phyloP scores from a whole-genome alignment of 257 asterid genomes.

The Verbascum thapsus region DNA sequence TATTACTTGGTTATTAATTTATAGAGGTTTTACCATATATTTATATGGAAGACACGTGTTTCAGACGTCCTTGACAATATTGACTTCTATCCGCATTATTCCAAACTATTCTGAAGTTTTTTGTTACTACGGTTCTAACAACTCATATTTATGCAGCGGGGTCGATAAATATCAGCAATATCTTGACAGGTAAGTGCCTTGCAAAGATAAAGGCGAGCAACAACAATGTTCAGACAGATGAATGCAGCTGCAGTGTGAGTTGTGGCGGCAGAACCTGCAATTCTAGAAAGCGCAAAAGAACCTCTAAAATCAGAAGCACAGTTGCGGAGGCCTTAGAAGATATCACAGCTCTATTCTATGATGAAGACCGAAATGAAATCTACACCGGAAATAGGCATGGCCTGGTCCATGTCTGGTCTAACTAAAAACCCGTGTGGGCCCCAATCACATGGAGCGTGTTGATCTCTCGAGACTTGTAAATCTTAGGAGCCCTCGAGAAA shows the following conservation, averaged over 20 bases:
- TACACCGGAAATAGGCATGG: conserved; percentile 89
- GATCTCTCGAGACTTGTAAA: no score
- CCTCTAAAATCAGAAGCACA: conserved; percentile 61
- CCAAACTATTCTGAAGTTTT: no score
- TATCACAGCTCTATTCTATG: conserved; percentile 91
- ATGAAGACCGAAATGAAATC: conserved; percentile 97
- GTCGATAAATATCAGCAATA: conserved; percentile 91
- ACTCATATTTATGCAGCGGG: conserved; percentile 60
- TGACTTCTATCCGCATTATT: no score
- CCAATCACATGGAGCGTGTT: no score
- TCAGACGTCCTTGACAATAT: no score
- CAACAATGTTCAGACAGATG: conserved; percentile 50
- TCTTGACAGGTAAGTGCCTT: conserved; percentile 92
- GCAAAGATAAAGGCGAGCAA: conserved; percentile 84
- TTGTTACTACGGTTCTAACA: no score
- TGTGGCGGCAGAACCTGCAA: conserved; percentile 72
- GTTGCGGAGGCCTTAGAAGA: conserved; percentile 94
- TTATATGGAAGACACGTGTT: no score
- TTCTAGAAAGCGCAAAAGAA: conserved; percentile 49
- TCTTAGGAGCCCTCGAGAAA: no score
- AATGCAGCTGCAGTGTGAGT: conserved; percentile 56
- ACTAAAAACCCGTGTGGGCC: conserved; percentile 37
- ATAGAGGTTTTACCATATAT: no score
- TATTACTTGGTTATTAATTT: no score
- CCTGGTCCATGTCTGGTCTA: conserved; percentile 94